Conservation (phyloP, 805 yeast species). For the Pichia nakasei region DNA sequence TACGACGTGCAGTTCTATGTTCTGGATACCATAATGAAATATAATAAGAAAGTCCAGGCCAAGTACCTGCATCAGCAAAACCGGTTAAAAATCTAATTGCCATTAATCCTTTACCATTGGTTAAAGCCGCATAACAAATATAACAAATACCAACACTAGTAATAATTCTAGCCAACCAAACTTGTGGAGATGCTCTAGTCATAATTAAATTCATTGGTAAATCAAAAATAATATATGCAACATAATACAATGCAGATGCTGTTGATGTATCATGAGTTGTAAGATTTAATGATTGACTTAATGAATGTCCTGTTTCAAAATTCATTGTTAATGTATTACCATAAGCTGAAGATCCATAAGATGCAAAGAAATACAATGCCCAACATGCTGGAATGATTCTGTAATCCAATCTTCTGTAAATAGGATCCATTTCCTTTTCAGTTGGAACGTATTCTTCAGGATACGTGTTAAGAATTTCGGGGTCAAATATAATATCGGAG, state of each 20-base stretch:
- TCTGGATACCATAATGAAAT: conserved; percentile 80
- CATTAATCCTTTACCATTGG: conserved; percentile 49
- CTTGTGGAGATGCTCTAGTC: conserved; percentile 79
- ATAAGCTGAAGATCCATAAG: conserved; percentile 69
- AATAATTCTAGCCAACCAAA: conserved; percentile 76
- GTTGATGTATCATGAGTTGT: conserved; percentile 52
- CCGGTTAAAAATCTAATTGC: conserved; percentile 71
- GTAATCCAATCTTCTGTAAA: conserved; percentile 55
- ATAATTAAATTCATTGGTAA: conserved; percentile 80
- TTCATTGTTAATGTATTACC: conserved; percentile 82
- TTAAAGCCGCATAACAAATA: conserved; percentile 58
- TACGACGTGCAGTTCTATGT: conserved; percentile 64
- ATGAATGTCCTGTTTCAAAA: conserved; percentile 48
- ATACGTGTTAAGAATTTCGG: not conserved
- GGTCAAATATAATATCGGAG: not conserved
- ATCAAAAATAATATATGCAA: conserved; percentile 77
- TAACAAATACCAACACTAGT: conserved; percentile 71
- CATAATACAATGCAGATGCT: conserved; percentile 75
- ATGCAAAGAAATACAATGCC: conserved; percentile 68
- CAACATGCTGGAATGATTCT: conserved; percentile 79
- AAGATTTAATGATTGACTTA: conserved; percentile 42
- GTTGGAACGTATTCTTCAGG: conserved; percentile 14
- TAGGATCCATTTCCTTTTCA: conserved; percentile 36
- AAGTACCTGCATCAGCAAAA: conserved; percentile 73
- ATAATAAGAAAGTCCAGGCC: conserved; percentile 88